Percentiles rank a stretch among this genome's conserved stretches.
Conservation (phyloP, 192 early-diverging fungal species). For the Mortierella antarctica region DNA sequence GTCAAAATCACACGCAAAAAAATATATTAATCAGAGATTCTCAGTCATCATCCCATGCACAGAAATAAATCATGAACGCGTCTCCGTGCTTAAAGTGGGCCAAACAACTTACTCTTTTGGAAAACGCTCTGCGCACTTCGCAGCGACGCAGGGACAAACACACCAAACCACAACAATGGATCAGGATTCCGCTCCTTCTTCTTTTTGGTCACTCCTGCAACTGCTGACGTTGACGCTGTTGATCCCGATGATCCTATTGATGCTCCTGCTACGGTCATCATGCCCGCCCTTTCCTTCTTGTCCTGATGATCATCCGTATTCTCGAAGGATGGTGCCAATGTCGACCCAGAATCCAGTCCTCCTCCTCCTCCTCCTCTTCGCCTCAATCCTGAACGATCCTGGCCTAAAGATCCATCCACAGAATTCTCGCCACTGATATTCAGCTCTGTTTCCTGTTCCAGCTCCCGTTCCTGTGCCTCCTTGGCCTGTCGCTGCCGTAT, state of each 20-base stretch:
- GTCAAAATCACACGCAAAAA: background rate
- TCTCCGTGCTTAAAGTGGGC: background rate
- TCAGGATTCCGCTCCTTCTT: conserved; percentile 44
- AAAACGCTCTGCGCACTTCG: conserved; percentile 38
- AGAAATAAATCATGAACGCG: background rate
- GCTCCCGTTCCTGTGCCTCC: background rate
- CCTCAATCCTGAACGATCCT: conserved; percentile 4
- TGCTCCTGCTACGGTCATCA: background rate
- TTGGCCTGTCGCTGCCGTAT: conserved; percentile 6
- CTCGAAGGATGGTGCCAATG: background rate
- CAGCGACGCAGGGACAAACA: conserved; percentile 43
- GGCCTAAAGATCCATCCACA: background rate
- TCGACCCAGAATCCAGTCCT: background rate
- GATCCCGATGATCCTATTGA: background rate
- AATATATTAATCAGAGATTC: background rate
- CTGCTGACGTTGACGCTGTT: background rate
- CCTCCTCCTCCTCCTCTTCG: conserved; percentile 14
- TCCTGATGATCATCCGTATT: background rate
- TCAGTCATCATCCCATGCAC: background rate
- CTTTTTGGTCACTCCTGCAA: conserved; percentile 14
- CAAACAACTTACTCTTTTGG: conserved; percentile 30
- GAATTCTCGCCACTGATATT: background rate
- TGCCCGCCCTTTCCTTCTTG: conserved; percentile 4
- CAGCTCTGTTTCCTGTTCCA: background rate
- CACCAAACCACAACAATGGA: conserved; percentile 50